Conservation (phyloP, 257 asterid species). For the Primulina huaijiensis region DNA sequence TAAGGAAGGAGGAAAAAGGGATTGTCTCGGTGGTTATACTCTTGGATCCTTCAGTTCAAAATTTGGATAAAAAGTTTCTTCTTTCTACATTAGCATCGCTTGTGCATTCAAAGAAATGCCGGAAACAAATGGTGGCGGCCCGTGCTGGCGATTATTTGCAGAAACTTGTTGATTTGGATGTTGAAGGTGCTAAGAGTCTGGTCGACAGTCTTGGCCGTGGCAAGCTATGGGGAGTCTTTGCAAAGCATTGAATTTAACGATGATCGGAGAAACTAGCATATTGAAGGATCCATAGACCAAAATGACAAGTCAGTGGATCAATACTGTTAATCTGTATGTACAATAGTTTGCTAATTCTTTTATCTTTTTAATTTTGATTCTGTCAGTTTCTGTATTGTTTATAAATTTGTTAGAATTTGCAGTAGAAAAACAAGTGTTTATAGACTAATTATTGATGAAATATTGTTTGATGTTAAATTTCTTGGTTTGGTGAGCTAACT, state of each 20-base stretch:
- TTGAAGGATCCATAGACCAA: neutral
- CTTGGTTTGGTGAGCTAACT: slow-evolving; percentile 33
- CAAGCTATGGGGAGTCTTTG: slow-evolving; percentile 76
- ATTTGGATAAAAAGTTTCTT: slow-evolving; percentile 50
- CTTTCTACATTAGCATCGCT: slow-evolving; percentile 43
- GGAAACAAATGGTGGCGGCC: slow-evolving; percentile 64
- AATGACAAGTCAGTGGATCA: neutral
- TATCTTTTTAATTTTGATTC: slow-evolving; percentile 7
- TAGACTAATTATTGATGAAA: slow-evolving; percentile 11
- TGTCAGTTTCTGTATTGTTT: slow-evolving; percentile 19
- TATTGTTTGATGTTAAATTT: slow-evolving; percentile 3
- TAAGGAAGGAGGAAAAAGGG: slow-evolving; percentile 73
- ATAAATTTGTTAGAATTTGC: slow-evolving; percentile 19
- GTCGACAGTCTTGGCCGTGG: slow-evolving; percentile 57
- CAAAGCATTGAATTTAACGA: slow-evolving; percentile 29
- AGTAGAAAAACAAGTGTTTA: slow-evolving; percentile 9
- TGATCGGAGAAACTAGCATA: neutral
- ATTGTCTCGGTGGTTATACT: slow-evolving; percentile 47
- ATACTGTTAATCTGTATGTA: slow-evolving; percentile 22
- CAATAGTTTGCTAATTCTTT: slow-evolving; percentile 17
- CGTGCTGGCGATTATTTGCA: slow-evolving; percentile 62
- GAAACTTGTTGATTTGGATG: slow-evolving; percentile 59
- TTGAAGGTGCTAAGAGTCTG: slow-evolving; percentile 79
- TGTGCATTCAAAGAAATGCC: slow-evolving; percentile 60
- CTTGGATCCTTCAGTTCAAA: slow-evolving; percentile 47